Conservation (phyloP, 805 yeast species). For the Saccharomycopsis lassenensis region DNA sequence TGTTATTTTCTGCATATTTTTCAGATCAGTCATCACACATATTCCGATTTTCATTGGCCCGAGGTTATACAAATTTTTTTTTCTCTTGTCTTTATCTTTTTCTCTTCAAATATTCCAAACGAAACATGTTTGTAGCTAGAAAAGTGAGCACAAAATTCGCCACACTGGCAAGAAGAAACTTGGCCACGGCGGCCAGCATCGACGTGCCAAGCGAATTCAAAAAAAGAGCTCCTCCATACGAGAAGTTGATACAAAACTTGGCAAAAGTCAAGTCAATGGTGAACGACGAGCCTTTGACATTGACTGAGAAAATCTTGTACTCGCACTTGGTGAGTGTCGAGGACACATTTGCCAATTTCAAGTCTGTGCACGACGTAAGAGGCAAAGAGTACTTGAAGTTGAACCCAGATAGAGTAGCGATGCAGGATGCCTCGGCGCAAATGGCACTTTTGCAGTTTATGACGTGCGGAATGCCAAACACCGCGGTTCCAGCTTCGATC, state of each 20-base stretch:
- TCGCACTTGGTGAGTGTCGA: constrained; percentile 90
- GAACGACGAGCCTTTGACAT: constrained; percentile 68
- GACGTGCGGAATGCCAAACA: constrained; percentile 87
- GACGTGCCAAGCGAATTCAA: constrained; percentile 49
- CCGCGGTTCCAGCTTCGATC: constrained; percentile 90
- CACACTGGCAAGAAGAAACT: constrained; percentile 4
- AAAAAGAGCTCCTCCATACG: constrained; percentile 82
- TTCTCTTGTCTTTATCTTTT: not conserved
- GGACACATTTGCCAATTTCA: constrained; percentile 20
- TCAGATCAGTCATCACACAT: constrained; percentile 2
- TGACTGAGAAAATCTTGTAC: constrained; percentile 91
- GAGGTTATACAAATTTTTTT: not conserved
- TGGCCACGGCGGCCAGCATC: constrained; percentile 4
- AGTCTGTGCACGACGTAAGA: constrained; percentile 34
- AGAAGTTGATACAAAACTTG: constrained; percentile 57
- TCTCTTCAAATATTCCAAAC: no score
- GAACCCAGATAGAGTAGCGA: constrained; percentile 96
- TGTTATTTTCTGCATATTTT: not conserved
- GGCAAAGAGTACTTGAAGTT: constrained; percentile 87
- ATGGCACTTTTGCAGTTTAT: constrained; percentile 95
- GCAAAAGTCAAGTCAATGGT: constrained; percentile 53
- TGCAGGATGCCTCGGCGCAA: constrained; percentile 99
- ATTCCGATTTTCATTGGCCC: not conserved
- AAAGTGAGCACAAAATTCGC: not conserved
- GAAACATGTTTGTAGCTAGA: not conserved